A percentile compares a stretch with the other conserved stretches of the same genome.
Conservation (phyloP, 176 grass and related monocot species). For the Musa troglodytarum region DNA sequence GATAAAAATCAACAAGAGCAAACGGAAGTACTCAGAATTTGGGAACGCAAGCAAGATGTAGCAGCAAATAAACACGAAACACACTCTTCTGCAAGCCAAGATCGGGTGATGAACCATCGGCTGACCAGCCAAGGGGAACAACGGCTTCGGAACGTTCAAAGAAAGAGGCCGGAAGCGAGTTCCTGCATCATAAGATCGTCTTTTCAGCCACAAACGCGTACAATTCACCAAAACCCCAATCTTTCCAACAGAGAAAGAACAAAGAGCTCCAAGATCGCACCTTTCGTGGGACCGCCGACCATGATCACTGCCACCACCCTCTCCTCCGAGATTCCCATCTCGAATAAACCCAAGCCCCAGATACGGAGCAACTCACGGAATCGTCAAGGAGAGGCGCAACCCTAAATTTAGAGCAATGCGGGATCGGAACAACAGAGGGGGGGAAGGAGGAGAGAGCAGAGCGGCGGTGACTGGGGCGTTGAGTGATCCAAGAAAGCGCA, state of each 20-base stretch:
- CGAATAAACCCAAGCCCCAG: background rate
- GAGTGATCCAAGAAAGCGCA: conserved; percentile 2
- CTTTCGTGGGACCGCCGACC: conserved; percentile 97
- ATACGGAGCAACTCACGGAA: background rate
- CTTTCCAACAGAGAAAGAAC: background rate
- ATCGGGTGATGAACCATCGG: conserved; percentile 97
- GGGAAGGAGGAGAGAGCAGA: background rate
- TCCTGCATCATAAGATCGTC: conserved; percentile 31
- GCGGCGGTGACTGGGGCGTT: background rate
- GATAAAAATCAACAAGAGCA: background rate
- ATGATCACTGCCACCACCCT: conserved; percentile 90
- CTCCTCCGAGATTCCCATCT: conserved; percentile 73
- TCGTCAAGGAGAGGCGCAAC: background rate
- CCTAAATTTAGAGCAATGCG: conserved; percentile 1
- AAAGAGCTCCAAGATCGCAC: conserved; percentile 12
- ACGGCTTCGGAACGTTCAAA: conserved; percentile 93
- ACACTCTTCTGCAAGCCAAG: conserved; percentile 66
- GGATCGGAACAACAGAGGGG: background rate
- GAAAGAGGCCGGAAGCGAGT: conserved; percentile 91
- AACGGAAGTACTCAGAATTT: background rate
- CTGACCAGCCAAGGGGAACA: conserved; percentile 91
- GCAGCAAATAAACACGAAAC: background rate
- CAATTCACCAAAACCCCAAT: conserved; percentile 1
- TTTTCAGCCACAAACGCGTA: background rate
- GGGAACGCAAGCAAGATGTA: background rate